Percentiles rank a stretch among this genome's conserved stretches.
Conservation (phyloP, 495 filamentous ascomycete genomes). For the Aspergillus kassunensis region DNA sequence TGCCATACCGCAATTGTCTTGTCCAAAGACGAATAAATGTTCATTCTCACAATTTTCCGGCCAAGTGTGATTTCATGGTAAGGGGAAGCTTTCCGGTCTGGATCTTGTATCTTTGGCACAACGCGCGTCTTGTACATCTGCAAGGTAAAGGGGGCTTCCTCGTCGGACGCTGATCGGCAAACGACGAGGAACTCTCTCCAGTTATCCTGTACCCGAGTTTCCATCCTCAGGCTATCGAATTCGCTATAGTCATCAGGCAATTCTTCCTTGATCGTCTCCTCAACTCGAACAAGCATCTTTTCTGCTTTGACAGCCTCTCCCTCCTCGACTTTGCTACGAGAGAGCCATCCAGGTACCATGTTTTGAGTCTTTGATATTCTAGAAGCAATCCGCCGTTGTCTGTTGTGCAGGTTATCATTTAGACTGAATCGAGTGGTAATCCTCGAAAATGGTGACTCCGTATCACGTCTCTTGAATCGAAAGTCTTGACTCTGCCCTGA, state of each 20-base stretch:
- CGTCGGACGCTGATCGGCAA: constrained; percentile 53
- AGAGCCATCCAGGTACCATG: constrained; percentile 35
- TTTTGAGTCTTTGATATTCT: constrained; percentile 37
- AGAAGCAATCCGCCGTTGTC: constrained; percentile 34
- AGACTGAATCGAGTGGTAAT: constrained; percentile 43
- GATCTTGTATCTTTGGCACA: constrained; percentile 58
- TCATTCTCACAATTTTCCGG: constrained; percentile 52
- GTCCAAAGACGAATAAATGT: constrained; percentile 67
- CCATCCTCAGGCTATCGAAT: constrained; percentile 58
- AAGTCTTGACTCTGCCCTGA: neutral
- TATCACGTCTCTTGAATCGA: constrained; percentile 8
- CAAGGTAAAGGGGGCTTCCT: constrained; percentile 54
- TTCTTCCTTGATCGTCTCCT: constrained; percentile 49
- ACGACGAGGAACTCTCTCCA: constrained; percentile 73
- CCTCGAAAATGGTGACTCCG: constrained; percentile 16
- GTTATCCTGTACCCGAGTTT: constrained; percentile 58
- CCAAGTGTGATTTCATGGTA: constrained; percentile 56
- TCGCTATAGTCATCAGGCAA: constrained; percentile 64
- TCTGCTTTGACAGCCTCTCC: constrained; percentile 72
- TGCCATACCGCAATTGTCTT: constrained; percentile 70
- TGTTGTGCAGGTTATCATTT: constrained; percentile 40
- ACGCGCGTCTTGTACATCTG: constrained; percentile 69
- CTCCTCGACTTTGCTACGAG: constrained; percentile 42
- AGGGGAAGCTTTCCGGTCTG: constrained; percentile 46
- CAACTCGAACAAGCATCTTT: constrained; percentile 68